Evolutionary conservation across 768 basidiomycete genomes (phyloP), one percentile per base, ranked within the genome.

Genomic region (Xerocomellus amylosporus): DNA sequence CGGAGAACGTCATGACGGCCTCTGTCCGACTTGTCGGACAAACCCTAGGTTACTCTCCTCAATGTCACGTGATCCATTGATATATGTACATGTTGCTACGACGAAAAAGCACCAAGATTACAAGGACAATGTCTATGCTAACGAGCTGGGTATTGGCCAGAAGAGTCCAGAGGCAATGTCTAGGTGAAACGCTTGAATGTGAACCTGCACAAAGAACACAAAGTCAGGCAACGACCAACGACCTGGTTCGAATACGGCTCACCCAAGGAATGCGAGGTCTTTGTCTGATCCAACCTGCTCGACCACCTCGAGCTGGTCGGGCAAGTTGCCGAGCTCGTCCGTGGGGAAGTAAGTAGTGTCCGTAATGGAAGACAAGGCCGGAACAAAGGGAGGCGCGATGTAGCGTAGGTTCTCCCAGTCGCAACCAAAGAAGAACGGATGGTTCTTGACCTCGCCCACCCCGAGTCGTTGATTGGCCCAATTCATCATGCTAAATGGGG

Each of bases 281-380:
- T 86, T 84, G 71, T 86, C 84, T 50, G 83, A 80, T 49, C 82
- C 77, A 46, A 86, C 76, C 46, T 80, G 80, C 62, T 86, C 83
- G 36, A 83, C 83, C 56, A 71, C 71, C 55, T 85, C 83, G 46
- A 85, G 71, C 50, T 84, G 79, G 58, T 81, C 80, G 5, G 83
- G 75, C 46, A 83, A 80, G 61, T 88, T 83, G 37, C 86, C 85
- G 24, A 94, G 81, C 62, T 97, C 94, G 60, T 97, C 94, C 4
- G 90, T 93, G 3, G 94, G 94, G 88, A 98, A 98, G 75, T 98
- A 96, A 3, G 88, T 90, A 0, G 94, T 97, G 65, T 97, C 94
- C 22, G 92, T 94, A 64, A 90, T 89, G 28, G 90, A 93, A 60
- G 90, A 86, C 41, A 99, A 78, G 51, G 88, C 90, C 4, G 96